Base-by-base conservation (phyloP, 371 early-diverging fungal species). In the Circinella minor region DNA sequence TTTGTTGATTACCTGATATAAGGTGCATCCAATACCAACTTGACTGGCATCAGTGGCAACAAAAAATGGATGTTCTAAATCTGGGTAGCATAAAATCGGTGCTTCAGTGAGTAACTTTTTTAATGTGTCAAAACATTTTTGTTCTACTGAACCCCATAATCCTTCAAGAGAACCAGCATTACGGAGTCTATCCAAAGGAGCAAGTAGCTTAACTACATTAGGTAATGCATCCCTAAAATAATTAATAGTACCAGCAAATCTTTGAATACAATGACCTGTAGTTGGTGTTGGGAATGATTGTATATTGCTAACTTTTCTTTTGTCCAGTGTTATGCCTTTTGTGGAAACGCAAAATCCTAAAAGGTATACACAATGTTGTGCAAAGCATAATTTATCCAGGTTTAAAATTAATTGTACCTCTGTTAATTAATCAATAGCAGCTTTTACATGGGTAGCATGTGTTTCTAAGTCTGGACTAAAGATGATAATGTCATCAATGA, bases 31-130 rank as follows among this genome's bases (percentile, higher is more conserved):
- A 38, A 81, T 79, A 10, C 78, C 82, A 10, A 59, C 55, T 39
- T 80, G 71, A 0, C 81, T 83, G 0, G 84, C 80, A 67, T 87
- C 83, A 0, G 81, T 80, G 8, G 77, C 80, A 0, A 84, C 62
- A 34, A 68, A 69, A 49, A 83, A 81, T 3, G 72, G 74, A 0
- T 67, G 37, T 0, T 9, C 37, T 7, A 76, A 67, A n/a, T 84
- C 75, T 3, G 83, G 80, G 14, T 49, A 68, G 15, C 46, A 36
- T 18, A 75, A 39, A 4, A 63, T 48, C 13, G 74, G 62, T 55
- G 47, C 60, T 61, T 49, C 15, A 0, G 38, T 4, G 1, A 73
- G 37, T 3, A 61, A 34, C 6, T 46, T 27, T 46, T 76, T 73
- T 3, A 71, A 27, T 9, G 14, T 14, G 14, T 72, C 18, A 54